Evolutionary conservation across 176 grass and related monocot species (phyloP), one percentile per base, ranked within the genome.

Genomic region (Oropetium thomaeum): DNA sequence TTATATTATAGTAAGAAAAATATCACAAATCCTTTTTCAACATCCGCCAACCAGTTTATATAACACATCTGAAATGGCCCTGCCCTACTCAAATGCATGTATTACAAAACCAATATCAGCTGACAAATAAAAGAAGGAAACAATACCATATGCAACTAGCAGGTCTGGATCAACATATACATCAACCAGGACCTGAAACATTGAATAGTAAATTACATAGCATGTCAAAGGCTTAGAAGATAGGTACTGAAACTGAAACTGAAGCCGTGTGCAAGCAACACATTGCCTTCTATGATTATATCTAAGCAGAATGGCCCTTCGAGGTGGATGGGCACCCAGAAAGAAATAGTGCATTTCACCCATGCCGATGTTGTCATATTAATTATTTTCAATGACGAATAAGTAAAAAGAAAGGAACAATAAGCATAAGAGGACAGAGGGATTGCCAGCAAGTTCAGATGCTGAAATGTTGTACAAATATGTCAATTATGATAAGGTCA

Each of bases 91-190:
- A 48, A 83, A 69, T 51, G 31, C 30, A 15, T 65, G 5, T 2
- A 40, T 10, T 52, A 66, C 61, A 45, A 25, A 75, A 75, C 25
- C 37, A 51, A 41, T 75, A 67, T 76, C 25, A 85, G 47, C 71
- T 52, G 38, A 66, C 19, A 14, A 70, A n/a, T n/a, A 54, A 77
- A 92, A 2, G 5, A 55, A 15, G n/a, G 51, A 58, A 76, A 34
- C 27, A 70, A 60, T 96, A 97, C 95, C 95, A 92, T 97, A 97
- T 79, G 95, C 91, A 72, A 97, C 95, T 75, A 97, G 90, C 75
- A 97, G 88, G 37, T 97, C 90, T 71, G 88, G 95, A 68, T 97
- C 95, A 85, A 69, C 84, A 25, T 86, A 82, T 63, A 94, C 95
- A 92, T 98, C 95, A 69, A 98, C 91, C 60, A 98, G 86, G 62